Evolutionary conservation across 2,329 filamentous ascomycete species (phyloP), one percentile per base, ranked within the genome.

Genomic region (Ophiobolus disseminans): DNA sequence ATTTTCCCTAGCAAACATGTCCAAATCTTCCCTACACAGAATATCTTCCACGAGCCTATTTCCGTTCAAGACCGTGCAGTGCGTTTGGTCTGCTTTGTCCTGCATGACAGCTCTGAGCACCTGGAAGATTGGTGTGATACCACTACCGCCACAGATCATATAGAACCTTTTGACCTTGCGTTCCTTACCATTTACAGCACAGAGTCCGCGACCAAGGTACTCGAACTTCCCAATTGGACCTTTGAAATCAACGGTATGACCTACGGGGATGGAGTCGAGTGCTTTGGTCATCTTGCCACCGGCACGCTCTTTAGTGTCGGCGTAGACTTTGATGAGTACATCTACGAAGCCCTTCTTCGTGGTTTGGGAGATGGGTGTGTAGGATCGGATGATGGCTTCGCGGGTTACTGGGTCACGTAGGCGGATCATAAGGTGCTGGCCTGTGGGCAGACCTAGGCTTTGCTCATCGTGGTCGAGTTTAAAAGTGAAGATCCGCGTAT

Each of bases 101-200:
- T 81, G 78, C 70, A 91, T 81, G 0, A 95, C 83, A 0, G 89
- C 87, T 5, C 89, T 80, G 42, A 95, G 77, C 3, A 96, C 89
- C 65, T 94, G 89, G 68, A 87, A 94, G 55, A 96, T 89, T 0
- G 92, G 92, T n/a, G 92, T 96, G 64, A 97, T 88, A 1, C 92
- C 92, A n/a, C 85, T 90, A 5, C 92, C 92, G 11, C 83, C 92
- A 61, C 90, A 94, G 23, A 96, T 86, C 91, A 96, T 96, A 66
- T 89, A 78, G 70, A 96, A 90, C 10, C 81, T 82, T 42, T 80
- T 82, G 1, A 95, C 82, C 0, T 61, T 73, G 8, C 86, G 77
- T 48, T 78, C 69, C 16, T 76, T 79, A 0, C 82, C 82, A 23
- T 82, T 82, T 32, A 96, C 74, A 0, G 75, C 66, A 61, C 88